These are phyloP conservation scores for Sporothrix brasiliensis DNA, from an alignment of 2,329 filamentous ascomycete species.

Conservation along the genomic window DNA sequence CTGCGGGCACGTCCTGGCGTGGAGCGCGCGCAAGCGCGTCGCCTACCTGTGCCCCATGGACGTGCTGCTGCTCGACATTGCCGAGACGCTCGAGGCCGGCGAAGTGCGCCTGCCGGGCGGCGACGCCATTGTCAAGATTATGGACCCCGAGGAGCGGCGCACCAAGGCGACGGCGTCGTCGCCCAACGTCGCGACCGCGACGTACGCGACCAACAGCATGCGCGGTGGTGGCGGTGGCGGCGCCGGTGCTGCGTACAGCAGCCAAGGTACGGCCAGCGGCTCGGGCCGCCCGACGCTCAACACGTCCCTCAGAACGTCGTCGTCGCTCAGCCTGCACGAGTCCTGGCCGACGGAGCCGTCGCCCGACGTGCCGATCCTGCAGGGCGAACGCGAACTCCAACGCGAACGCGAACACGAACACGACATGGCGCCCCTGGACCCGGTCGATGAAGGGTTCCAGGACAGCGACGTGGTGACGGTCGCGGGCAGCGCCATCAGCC, in stretches of 20 bases:
- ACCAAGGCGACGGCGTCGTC: not conserved
- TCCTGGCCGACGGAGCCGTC: conserved; percentile 24
- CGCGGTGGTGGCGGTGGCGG: not conserved
- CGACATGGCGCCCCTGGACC: not conserved
- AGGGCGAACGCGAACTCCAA: too few species aligned
- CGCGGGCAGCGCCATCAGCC: conserved; percentile 17
- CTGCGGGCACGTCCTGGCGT: conserved; percentile 88
- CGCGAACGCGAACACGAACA: too few species aligned
- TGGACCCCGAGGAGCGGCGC: conserved; percentile 31
- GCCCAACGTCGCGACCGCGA: not conserved
- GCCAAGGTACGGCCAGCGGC: too few species aligned
- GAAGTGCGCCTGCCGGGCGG: conserved; percentile 72
- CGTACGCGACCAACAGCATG: conserved; percentile 1
- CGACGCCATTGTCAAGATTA: conserved; percentile 46
- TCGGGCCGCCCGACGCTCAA: conserved; percentile 8
- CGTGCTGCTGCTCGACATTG: conserved; percentile 81
- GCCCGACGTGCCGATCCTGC: conserved; percentile 5
- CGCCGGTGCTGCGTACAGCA: not conserved
- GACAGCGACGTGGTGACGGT: conserved; percentile 6
- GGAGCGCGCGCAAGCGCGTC: conserved; percentile 75
- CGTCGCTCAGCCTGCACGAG: conserved; percentile 29
- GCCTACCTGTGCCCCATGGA: conserved; percentile 98
- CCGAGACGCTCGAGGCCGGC: conserved; percentile 70
- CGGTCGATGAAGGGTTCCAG: conserved; percentile 1
- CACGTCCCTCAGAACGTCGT: conserved; percentile 25